Percentiles rank a stretch among this genome's conserved stretches.
Evolutionary conservation across 352 stramenopile species (phyloP).

Genomic region (Lagenidium sp.): DNA sequence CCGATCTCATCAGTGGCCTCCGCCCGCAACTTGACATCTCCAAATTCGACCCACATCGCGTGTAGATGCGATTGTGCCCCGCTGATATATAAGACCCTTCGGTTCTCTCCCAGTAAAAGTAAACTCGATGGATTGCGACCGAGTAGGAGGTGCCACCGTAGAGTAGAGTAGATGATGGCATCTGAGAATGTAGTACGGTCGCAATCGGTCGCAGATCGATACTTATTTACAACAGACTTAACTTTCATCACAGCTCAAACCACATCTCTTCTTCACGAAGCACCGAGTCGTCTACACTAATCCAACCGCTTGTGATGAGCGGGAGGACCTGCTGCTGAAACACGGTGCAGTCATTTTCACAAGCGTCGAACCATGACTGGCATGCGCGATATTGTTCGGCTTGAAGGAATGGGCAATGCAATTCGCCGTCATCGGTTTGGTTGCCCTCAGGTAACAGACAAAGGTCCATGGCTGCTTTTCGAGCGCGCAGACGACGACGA

Average conservation of each 20-base stretch:
- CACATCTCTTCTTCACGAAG: slow-evolving; percentile 21
- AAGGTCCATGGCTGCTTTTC: too few relatives aligned
- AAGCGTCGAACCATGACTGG: slow-evolving; percentile 11
- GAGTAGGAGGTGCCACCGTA: too few relatives aligned
- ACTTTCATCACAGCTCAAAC: slow-evolving; percentile 16
- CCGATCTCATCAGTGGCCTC: slow-evolving; percentile 71
- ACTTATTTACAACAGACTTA: too few relatives aligned
- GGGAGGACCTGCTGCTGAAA: slow-evolving; percentile 26
- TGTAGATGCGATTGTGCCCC: slow-evolving; percentile 15
- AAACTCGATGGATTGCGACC: too few relatives aligned
- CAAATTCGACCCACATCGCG: slow-evolving; percentile 76
- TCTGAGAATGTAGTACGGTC: too few relatives aligned
- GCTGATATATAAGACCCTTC: too few relatives aligned
- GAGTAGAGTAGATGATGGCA: too few relatives aligned
- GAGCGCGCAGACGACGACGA: too few relatives aligned
- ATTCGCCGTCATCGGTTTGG: too few relatives aligned
- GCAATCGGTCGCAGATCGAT: too few relatives aligned
- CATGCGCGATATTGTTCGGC: slow-evolving; percentile 29
- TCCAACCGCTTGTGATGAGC: slow-evolving; percentile 24
- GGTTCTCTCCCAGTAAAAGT: too few relatives aligned
- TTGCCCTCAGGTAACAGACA: too few relatives aligned
- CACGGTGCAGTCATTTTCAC: slow-evolving; percentile 7
- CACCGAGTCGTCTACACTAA: slow-evolving; percentile 13
- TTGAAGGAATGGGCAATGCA: slow-evolving; percentile 26
- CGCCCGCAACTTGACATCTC: slow-evolving; percentile 72